Evolutionary conservation across 148 eudicot genomes (phyloP), one percentile per base, ranked within the genome.

Genomic region (Pouteria glomerata): DNA sequence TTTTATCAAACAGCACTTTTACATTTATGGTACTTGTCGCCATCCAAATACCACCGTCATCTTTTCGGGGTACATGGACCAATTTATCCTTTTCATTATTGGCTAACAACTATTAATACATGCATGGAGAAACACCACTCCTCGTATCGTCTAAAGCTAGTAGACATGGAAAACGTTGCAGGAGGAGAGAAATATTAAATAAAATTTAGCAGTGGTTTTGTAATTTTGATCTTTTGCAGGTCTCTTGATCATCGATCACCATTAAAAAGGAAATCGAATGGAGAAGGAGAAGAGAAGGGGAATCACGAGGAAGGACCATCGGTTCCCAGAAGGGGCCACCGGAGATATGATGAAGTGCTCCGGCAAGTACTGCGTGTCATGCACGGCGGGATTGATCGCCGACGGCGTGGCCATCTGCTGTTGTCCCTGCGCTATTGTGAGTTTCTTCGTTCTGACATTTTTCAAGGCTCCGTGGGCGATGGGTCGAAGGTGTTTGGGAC

Each of bases 351-450:
- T 81, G 21, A 74, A 86, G 57, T 93, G 98, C 79, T 79, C 96
- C 6, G 96, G 98, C 27, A 79, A 87, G 77, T 69, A 81, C 1
- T 93, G 98, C 73, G 61, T 78, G n/a, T 85, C 94, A 27, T 93
- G 96, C 78, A 84, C 93, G 0, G 96, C 83, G 1, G 87, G 86
- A 3, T 35, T 87, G 48, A 68, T 93, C 2, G 98, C 98, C 1
- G 98, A 93, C 77, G 88, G 96, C 60, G 93, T 93, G 5, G 98
- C 98, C 18, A 72, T 93, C 21, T 88, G 96, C 51, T 93, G 96
- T 76, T 93, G 96, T 61, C 98, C 98, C n/a, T 81, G 93, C 45
- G 98, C 90, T 1, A 83, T 88, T 4, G 85, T 90, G 21, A 85
- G 85, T 75, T 77, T 87, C 53, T 42, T 90, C 26, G 84, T 86